A percentile compares a stretch with the other conserved stretches of the same genome.
Conservation (phyloP, 345 rosid species). For the Murraya koenigii region DNA sequence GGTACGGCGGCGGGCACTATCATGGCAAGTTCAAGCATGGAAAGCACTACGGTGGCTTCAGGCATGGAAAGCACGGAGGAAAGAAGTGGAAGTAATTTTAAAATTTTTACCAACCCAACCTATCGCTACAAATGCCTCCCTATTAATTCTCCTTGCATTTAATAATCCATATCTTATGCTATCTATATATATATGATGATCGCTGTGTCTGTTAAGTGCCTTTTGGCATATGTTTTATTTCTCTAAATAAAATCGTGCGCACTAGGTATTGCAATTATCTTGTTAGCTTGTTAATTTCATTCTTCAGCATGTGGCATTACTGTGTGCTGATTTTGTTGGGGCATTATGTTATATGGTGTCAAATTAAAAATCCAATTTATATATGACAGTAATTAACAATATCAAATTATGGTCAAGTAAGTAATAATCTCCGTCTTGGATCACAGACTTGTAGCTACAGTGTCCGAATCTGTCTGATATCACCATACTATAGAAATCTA, state of each 20-base stretch:
- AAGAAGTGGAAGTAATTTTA: conserved; percentile 79
- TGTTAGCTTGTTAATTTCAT: background rate
- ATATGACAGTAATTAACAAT: background rate
- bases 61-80: conserved; percentile 62
- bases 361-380: background rate
- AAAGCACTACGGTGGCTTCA: conserved; percentile 4
- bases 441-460: too few species aligned
- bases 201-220: background rate
- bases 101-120: background rate
- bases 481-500: too few species aligned
- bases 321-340: too few species aligned
- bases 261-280: background rate
- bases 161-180: too few species aligned
- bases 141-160: too few species aligned
- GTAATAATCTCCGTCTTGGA: too few species aligned
- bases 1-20: conserved; percentile 36
- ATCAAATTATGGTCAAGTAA: too few species aligned
- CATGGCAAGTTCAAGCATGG: conserved; percentile 55
- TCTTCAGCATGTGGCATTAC: too few species aligned
- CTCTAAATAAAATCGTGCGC: background rate
- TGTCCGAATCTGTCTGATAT: too few species aligned
- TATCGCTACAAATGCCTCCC: too few species aligned
- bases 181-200: background rate
- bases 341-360: background rate
- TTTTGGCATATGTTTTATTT: background rate